phyloP scores from a whole-genome alignment of 1,284 basidiomycete species.

The Ganoderma leucocontextum region DNA sequence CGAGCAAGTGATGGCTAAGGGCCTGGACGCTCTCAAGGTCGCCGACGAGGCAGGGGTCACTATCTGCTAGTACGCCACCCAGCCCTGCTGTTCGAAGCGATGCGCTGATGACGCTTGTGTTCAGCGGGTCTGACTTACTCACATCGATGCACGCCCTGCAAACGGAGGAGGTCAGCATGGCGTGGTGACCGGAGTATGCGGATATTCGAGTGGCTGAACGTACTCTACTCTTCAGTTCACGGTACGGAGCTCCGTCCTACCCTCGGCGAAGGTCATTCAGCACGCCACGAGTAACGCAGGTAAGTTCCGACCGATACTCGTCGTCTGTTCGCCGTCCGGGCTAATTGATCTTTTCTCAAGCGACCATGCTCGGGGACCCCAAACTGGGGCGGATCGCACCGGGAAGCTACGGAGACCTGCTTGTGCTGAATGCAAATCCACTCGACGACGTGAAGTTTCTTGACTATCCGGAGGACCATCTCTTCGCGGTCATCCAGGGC shows the following conservation, averaged over 20 bases:
- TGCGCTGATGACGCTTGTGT: neutral
- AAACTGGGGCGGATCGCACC: conserved; percentile 35
- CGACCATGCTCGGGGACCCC: conserved; percentile 48
- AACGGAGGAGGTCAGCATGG: conserved; percentile 45
- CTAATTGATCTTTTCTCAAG: conserved; percentile 16
- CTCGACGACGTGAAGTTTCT: conserved; percentile 54
- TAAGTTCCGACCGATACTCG: conserved; percentile 25
- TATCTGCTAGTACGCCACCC: conserved; percentile 45
- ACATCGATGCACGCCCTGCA: conserved; percentile 51
- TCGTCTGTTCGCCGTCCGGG: neutral
- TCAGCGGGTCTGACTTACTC: conserved; percentile 51
- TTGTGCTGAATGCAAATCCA: conserved; percentile 53
- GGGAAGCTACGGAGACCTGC: conserved; percentile 50
- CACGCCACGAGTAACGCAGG: conserved; percentile 56
- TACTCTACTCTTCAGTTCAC: conserved; percentile 41
- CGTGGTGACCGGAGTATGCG: too few relatives aligned
- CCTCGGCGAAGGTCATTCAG: conserved; percentile 46
- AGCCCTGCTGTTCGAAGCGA: neutral
- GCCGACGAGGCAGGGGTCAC: conserved; percentile 48
- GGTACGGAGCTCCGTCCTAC: conserved; percentile 48
- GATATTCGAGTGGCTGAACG: neutral
- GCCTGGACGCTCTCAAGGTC: conserved; percentile 46
- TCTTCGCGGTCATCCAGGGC: conserved; percentile 48
- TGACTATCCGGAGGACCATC: conserved; percentile 49
- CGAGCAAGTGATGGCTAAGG: conserved; percentile 51